Evolutionary conservation across 139 green algal species (phyloP).

Genomic region (Picochlorum sp.): DNA sequence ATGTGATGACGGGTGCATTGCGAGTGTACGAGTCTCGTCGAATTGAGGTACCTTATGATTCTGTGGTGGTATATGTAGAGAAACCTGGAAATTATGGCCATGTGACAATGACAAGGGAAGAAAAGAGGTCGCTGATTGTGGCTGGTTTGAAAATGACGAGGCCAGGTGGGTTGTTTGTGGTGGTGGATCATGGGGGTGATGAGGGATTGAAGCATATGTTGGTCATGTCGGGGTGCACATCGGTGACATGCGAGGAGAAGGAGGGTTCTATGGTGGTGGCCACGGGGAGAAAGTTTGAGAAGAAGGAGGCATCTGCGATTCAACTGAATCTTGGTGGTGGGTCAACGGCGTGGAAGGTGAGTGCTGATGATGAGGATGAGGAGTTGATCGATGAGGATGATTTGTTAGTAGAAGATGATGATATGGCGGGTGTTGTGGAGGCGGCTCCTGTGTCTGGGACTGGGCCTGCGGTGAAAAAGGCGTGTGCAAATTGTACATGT

Average conservation of each 20-base stretch:
- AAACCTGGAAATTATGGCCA: no score
- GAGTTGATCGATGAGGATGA: slow-evolving; percentile 90
- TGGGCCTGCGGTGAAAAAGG: slow-evolving; percentile 56
- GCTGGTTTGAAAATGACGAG: not conserved
- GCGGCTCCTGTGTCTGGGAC: slow-evolving; percentile 52
- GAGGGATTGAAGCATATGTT: no score
- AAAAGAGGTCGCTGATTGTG: no score
- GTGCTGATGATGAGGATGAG: slow-evolving; percentile 51
- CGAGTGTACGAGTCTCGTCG: no score
- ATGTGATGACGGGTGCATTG: no score
- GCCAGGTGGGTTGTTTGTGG: slow-evolving; percentile 7
- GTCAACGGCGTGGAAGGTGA: slow-evolving; percentile 9
- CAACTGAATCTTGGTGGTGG: slow-evolving; percentile 22
- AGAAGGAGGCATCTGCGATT: slow-evolving; percentile 41
- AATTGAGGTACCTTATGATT: no score
- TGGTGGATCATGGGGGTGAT: slow-evolving; percentile 5
- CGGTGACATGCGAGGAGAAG: slow-evolving; percentile 6
- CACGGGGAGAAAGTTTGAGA: slow-evolving; percentile 33
- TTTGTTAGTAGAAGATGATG: slow-evolving; percentile 81
- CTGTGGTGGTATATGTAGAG: no score
- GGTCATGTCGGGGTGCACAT: no score
- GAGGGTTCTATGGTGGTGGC: not conserved
- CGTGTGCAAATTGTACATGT: slow-evolving; percentile 95
- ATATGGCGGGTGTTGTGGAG: slow-evolving; percentile 26
- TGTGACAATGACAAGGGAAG: no score